phyloP scores from a whole-genome alignment of 257 asterid genomes.

The Solanum medicagineum region DNA sequence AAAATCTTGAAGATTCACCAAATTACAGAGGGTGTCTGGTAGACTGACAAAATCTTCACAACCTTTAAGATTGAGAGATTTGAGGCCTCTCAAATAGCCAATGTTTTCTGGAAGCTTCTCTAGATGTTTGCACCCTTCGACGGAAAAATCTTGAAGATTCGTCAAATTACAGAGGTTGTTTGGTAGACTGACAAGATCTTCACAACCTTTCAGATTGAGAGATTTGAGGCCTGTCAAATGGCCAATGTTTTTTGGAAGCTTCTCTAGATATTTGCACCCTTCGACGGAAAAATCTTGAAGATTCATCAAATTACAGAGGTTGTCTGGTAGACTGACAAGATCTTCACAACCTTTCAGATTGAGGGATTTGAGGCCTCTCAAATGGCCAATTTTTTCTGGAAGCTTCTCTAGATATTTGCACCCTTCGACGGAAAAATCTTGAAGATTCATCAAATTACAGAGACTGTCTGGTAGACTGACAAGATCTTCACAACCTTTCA shows the following conservation, averaged over 20 bases:
- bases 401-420: neutral
- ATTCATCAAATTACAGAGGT: neutral
- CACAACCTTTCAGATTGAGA: no score
- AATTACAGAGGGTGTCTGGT: neutral
- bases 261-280: neutral
- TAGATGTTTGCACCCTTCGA: neutral
- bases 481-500: no score
- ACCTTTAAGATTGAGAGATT: no score
- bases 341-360: neutral
- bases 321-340: neutral
- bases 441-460: no score
- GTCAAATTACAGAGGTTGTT: no score
- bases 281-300: rapidly evolving
- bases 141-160: no score
- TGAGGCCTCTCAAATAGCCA: no score
- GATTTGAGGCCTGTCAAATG: neutral
- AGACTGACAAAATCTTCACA: no score
- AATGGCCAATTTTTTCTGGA: neutral
- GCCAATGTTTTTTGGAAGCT: neutral
- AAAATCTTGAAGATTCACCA: neutral
- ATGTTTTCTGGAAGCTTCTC: no score
- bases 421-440: no score
- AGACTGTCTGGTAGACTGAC: no score
- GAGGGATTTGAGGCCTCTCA: rapidly evolving
- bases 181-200: no score